phyloP scores from a whole-genome alignment of 257 asterid genomes.

The Phtheirospermum japonicum region DNA sequence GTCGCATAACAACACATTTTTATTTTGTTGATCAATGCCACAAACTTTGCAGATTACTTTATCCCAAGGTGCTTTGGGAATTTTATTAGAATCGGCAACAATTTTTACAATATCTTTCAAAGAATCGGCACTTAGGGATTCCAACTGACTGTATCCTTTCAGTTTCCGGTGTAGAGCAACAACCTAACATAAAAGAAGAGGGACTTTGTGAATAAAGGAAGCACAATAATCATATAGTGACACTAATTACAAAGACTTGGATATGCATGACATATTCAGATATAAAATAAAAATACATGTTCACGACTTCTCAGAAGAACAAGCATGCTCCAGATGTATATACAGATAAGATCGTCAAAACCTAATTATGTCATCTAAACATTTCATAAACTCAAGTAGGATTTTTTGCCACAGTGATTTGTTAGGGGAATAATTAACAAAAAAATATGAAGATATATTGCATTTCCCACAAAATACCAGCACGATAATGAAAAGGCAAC shows the following conservation, averaged over 20 bases:
- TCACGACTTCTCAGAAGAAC: no score
- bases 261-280: neutral
- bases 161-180: neutral
- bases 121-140: neutral
- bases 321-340: no score
- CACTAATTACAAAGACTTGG: neutral
- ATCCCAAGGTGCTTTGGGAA: constrained; percentile 13
- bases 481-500: neutral
- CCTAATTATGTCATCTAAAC: no score
- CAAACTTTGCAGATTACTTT: constrained; percentile 8
- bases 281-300: no score
- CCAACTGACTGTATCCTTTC: neutral
- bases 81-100: neutral
- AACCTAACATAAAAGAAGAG: constrained; percentile 14
- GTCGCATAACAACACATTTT: constrained; percentile 4
- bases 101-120: neutral
- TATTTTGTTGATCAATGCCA: neutral
- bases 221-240: neutral
- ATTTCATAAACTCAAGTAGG: no score
- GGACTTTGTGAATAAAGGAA: constrained; percentile 1
- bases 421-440: neutral
- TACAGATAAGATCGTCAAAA: neutral
- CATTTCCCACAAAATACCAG: neutral
- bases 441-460: neutral
- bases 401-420: neutral